These are phyloP conservation scores for Coniochaeta sp. DNA, from an alignment of 2,329 filamentous ascomycete genomes.

Conservation along the genomic window DNA sequence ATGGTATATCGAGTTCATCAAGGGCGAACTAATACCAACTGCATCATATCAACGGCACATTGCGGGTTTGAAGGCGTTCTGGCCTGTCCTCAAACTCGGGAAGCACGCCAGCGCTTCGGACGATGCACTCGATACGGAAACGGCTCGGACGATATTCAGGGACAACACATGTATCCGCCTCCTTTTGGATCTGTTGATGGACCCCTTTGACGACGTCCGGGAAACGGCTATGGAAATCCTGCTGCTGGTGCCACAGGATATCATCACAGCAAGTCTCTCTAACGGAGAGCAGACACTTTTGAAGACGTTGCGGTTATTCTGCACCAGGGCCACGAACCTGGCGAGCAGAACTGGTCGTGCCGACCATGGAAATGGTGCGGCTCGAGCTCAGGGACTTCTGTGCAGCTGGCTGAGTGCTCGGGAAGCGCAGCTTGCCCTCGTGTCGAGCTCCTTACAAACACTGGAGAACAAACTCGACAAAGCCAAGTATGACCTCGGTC, in stretches of 20 bases:
- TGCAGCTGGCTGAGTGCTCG: conserved; percentile 47
- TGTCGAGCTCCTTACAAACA: conserved; percentile 50
- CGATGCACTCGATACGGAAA: conserved; percentile 16
- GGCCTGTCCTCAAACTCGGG: conserved; percentile 61
- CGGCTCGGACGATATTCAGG: conserved; percentile 21
- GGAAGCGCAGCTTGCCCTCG: conserved; percentile 39
- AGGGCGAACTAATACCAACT: conserved; percentile 67
- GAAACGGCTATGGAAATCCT: conserved; percentile 47
- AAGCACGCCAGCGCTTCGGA: conserved; percentile 34
- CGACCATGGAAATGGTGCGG: conserved; percentile 88
- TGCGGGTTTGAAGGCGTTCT: conserved; percentile 66
- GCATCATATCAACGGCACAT: conserved; percentile 88
- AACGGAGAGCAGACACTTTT: conserved; percentile 12
- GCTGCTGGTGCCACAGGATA: conserved; percentile 36
- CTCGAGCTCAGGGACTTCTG: conserved; percentile 65
- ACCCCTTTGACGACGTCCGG: conserved; percentile 90
- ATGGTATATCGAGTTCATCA: conserved; percentile 69
- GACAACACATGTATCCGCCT: conserved; percentile 50
- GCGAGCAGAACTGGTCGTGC: conserved; percentile 71
- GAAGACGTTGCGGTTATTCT: conserved; percentile 37
- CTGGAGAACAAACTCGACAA: conserved; percentile 58
- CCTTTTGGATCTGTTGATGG: conserved; percentile 72
- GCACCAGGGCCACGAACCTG: conserved; percentile 44
- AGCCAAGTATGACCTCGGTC: conserved; percentile 58
- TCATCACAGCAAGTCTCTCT: conserved; percentile 18